phyloP scores from a whole-genome alignment of 2,329 filamentous ascomycete genomes.

The Ceratocystis papillata region DNA sequence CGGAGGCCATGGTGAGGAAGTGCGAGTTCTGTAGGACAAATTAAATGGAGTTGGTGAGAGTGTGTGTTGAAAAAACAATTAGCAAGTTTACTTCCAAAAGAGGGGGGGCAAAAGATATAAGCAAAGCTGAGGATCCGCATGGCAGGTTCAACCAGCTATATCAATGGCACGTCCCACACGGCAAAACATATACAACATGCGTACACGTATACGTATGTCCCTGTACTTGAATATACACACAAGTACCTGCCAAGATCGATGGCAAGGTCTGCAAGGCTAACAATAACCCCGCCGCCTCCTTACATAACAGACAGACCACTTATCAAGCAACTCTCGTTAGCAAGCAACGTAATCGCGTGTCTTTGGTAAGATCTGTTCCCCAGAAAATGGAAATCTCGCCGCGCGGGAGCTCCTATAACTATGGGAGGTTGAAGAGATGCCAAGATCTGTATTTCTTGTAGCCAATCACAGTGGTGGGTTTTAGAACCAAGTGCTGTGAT shows the following conservation, averaged over 20 bases:
- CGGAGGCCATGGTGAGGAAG: conserved; percentile 31
- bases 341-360: neutral
- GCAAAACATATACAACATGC: neutral
- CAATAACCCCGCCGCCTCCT: neutral
- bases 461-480: neutral
- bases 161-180: neutral
- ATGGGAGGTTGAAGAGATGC: neutral
- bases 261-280: neutral
- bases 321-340: neutral
- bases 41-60: neutral
- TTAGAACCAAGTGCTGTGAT: neutral
- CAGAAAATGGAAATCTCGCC: neutral
- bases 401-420: neutral
- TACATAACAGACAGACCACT: neutral
- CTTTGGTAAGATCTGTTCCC: neutral
- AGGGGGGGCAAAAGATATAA: neutral
- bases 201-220: neutral
- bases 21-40: neutral
- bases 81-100: neutral
- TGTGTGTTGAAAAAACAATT: neutral
- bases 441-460: neutral
- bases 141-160: neutral
- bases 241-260: neutral
- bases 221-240: neutral
- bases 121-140: neutral